These are phyloP conservation scores for Mycena rebaudengoi DNA, from an alignment of 768 basidiomycete species.

Conservation along the genomic window DNA sequence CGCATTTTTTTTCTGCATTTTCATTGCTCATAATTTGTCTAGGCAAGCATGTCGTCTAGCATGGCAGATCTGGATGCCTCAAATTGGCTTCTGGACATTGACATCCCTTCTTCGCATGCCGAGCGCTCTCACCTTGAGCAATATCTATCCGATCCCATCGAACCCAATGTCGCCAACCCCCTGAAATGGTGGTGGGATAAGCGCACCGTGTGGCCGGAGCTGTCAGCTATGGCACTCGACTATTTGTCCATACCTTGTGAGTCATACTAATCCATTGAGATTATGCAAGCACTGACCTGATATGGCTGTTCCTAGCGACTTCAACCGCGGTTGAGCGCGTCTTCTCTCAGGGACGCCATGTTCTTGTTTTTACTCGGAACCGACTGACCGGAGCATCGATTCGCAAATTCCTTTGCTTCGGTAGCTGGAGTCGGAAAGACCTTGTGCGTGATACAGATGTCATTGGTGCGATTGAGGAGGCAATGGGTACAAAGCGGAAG, in stretches of 20 bases:
- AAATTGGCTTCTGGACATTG: constrained; percentile 35
- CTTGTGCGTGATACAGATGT: constrained; percentile 38
- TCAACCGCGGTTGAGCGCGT: constrained; percentile 41
- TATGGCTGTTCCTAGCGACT: constrained; percentile 31
- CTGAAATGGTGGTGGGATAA: constrained; percentile 41
- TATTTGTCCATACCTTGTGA: constrained; percentile 42
- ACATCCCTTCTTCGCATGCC: constrained; percentile 6
- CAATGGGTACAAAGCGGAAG: background rate
- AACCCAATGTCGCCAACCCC: constrained; percentile 29
- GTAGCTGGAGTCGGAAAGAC: constrained; percentile 37
- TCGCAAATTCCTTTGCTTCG: constrained; percentile 40
- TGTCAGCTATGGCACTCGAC: constrained; percentile 44
- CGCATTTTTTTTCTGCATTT: background rate
- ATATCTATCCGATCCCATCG: constrained; percentile 36
- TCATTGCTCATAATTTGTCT: background rate
- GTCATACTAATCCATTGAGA: constrained; percentile 21
- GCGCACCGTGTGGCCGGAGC: constrained; percentile 32
- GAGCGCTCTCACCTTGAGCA: constrained; percentile 34
- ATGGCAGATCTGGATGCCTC: constrained; percentile 27
- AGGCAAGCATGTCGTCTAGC: constrained; percentile 1
- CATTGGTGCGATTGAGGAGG: background rate
- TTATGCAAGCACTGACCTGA: constrained; percentile 9
- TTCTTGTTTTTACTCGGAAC: constrained; percentile 38
- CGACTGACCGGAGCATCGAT: constrained; percentile 33
- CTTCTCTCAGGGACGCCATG: constrained; percentile 35